Conservation (phyloP, 176 grass and related monocot species). For the Zizania latifolia region DNA sequence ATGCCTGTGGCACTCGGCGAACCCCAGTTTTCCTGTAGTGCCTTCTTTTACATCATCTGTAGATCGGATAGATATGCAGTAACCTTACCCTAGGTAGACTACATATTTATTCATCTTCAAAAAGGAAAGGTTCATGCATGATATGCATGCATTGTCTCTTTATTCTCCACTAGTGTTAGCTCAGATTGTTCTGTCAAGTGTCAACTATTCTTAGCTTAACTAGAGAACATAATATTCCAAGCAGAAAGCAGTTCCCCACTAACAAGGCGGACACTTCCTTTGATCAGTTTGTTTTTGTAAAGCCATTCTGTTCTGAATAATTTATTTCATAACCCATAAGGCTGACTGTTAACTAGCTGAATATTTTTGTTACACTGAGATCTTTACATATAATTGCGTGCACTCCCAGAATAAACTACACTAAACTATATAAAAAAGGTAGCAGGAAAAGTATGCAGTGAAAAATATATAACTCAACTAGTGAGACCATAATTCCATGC, state of each 20-base stretch:
- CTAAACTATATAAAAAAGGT: not conserved
- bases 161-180: conserved; percentile 43
- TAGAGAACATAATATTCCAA: conserved; percentile 22
- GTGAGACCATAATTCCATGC: conserved; percentile 25
- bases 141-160: conserved; percentile 23
- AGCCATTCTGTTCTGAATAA: conserved; percentile 15
- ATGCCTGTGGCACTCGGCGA: no score
- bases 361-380: not conserved
- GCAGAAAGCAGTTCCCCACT: conserved; percentile 44
- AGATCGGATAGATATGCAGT: not conserved
- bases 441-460: not conserved
- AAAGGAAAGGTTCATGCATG: conserved; percentile 25
- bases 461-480: not conserved
- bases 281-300: conserved; percentile 36
- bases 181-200: conserved; percentile 22
- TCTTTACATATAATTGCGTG: conserved; percentile 22
- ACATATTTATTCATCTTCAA: conserved; percentile 11
- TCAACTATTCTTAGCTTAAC: conserved; percentile 20
- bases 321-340: conserved; percentile 39
- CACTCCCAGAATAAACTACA: conserved; percentile 9
- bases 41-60: not conserved
- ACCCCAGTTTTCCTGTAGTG: no score
- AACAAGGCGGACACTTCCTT: conserved; percentile 26
- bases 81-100: not conserved
- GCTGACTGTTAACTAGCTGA: conserved; percentile 27